Evolutionary conservation across 1,284 basidiomycete species (phyloP), one percentile per base, ranked within the genome.

Genomic region (Mrakiaceae sp.): DNA sequence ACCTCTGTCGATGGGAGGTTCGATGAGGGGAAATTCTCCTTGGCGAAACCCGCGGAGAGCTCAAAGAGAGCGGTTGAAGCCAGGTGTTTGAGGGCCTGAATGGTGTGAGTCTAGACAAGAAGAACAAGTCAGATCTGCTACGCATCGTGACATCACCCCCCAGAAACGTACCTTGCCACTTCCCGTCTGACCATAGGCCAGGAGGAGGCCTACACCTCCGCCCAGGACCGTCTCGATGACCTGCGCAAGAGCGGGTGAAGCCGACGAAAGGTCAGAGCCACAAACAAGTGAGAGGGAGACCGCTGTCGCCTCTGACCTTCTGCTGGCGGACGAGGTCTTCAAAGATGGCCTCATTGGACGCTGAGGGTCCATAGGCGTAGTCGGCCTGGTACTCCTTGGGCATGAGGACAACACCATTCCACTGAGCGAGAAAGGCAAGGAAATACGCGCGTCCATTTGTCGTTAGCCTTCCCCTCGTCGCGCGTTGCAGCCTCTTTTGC

Each of bases 361-460:
- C n/a, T 43, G 46, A 42, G 1, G 61, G 54, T 4, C 46, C 57
- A 4, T 52, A 60, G 2, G 50, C 59, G 12, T 40, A 40, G 39
- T 53, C 59, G 4, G 59, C 59, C 10, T 27, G 6, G 40, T 42
- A 74, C 72, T 2, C 59, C 63, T 68, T 77, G 75, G 47, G 76
- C 76, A 55, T 52, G 11, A 55, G 40, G 44, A 47, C 3, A 8
- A 47, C 48, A 16, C 61, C 61, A 43, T 62, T 54, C 53, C 52
- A 62, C 61, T 62, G 43, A 43, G 4, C 3, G 16, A 48, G 43
- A 11, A 51, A 62, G 60, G 14, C 12, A 16, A 11, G n/a, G 1
- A n/a, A 61, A 39, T 10, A n/a, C 14, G 39, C 16, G 59, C 16
- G 40, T 8, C 40, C n/a, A 49, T 40, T n/a, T 49, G 11, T 10